Conservation (phyloP, 2,329 filamentous ascomycete genomes). For the Colletotrichum navitas region DNA sequence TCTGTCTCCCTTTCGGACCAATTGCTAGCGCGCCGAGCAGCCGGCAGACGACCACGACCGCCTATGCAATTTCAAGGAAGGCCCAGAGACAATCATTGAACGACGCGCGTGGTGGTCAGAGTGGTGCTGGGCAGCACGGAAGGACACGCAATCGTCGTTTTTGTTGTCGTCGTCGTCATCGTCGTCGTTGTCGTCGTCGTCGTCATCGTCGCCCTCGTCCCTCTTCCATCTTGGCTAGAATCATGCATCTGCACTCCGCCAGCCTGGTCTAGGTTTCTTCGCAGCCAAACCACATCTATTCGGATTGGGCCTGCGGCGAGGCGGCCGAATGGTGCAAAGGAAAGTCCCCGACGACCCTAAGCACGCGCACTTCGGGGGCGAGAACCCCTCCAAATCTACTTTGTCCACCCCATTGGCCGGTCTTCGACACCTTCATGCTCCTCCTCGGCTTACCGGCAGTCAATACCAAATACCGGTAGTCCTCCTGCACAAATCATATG, state of each 20-base stretch:
- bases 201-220: not conserved
- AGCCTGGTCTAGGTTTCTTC: not conserved
- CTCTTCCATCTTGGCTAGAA: not conserved
- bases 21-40: conserved; percentile 21
- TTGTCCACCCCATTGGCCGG: not conserved
- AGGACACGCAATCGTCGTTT: too few species aligned
- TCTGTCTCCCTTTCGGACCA: conserved; percentile 4
- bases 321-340: not conserved
- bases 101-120: not conserved
- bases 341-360: not conserved
- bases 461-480: not conserved
- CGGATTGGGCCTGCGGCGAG: too few species aligned
- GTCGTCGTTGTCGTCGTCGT: too few species aligned
- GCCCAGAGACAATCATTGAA: not conserved
- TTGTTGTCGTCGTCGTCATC: too few species aligned
- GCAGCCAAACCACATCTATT: not conserved
- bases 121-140: not conserved
- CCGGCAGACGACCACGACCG: conserved; percentile 19
- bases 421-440: not conserved
- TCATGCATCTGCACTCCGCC: not conserved
- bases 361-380: not conserved
- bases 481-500: not conserved
- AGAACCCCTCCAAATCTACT: conserved; percentile 8
- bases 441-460: not conserved
- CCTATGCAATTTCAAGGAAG: conserved; percentile 12